phyloP scores from a whole-genome alignment of 2,329 filamentous ascomycete species.

The Pleoardoris graminearum region DNA sequence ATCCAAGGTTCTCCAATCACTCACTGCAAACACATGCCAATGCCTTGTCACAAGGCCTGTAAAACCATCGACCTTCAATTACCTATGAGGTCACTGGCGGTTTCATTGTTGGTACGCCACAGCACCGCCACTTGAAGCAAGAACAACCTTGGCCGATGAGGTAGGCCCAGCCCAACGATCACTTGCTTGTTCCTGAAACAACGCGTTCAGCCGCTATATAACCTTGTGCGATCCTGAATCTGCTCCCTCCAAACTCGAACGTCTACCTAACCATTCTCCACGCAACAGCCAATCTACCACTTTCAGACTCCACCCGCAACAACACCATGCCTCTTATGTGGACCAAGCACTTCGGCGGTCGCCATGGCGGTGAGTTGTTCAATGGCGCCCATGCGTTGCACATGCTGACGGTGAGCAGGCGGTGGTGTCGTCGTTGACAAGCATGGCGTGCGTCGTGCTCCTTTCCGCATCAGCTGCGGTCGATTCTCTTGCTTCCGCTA shows the following conservation, averaged over 20 bases:
- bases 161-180: slow-evolving; percentile 3
- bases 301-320: slow-evolving; percentile 11
- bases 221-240: neutral
- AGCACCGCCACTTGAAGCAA: too few relatives aligned
- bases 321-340: slow-evolving; percentile 52
- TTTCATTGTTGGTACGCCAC: neutral
- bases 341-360: slow-evolving; percentile 52
- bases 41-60: neutral
- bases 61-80: neutral
- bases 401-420: slow-evolving; percentile 39
- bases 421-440: slow-evolving; percentile 57
- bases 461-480: slow-evolving; percentile 56
- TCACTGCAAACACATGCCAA: neutral
- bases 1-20: neutral
- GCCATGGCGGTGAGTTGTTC: slow-evolving; percentile 45
- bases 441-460: slow-evolving; percentile 55
- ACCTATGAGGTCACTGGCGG: neutral
- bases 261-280: neutral
- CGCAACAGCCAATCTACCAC: neutral
- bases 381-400: neutral
- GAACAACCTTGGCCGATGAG: slow-evolving; percentile 3
- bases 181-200: slow-evolving; percentile 2
- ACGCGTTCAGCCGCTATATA: neutral
- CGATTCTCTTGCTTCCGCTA: slow-evolving; percentile 59
- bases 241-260: neutral